Conservation (phyloP, 73 alveolate species). For the Paramecium sonneborni region DNA sequence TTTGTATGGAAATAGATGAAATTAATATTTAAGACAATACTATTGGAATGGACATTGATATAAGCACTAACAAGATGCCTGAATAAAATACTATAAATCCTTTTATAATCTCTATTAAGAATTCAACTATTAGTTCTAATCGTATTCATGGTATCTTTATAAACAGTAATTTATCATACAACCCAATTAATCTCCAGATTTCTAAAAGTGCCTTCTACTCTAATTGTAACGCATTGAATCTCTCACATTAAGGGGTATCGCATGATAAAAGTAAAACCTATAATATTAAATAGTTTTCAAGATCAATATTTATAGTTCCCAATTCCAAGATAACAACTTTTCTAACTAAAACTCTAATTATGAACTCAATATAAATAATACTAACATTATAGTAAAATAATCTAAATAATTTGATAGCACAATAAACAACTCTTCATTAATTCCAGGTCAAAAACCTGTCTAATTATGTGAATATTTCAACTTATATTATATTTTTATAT, state of each 20-base stretch:
- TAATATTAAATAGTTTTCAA: background rate
- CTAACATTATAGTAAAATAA: background rate
- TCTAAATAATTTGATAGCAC: background rate
- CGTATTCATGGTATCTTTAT: background rate
- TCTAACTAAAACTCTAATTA: background rate
- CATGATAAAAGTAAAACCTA: background rate
- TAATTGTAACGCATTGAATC: background rate
- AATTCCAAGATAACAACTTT: background rate
- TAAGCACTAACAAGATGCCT: background rate
- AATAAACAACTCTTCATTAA: background rate
- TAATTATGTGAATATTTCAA: conserved; percentile 1
- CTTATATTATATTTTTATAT: background rate
- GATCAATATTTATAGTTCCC: background rate
- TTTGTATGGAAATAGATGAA: background rate
- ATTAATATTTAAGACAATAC: background rate
- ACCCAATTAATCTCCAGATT: background rate
- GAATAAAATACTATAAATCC: background rate
- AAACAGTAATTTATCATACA: background rate
- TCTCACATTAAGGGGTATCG: background rate
- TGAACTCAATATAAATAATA: background rate
- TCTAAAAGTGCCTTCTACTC: background rate
- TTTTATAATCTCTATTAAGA: background rate
- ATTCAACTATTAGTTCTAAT: background rate
- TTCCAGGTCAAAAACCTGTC: background rate
- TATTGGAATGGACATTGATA: background rate